Evolutionary conservation across 768 basidiomycete species (phyloP), one percentile per base, ranked within the genome.

Genomic region (Gloeophyllum trabeum): DNA sequence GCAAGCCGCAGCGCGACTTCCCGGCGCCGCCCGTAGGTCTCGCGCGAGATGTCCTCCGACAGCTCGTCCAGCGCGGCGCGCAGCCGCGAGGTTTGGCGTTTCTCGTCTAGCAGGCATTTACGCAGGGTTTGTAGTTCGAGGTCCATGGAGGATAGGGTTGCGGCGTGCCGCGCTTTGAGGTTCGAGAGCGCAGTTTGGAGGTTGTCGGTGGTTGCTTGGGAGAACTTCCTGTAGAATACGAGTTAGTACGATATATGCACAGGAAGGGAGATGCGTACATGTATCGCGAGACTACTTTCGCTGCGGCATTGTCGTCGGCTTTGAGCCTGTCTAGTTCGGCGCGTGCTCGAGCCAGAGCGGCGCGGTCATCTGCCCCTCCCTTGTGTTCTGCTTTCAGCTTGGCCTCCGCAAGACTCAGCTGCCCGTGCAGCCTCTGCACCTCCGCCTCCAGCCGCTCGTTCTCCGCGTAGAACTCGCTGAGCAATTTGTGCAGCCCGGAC

Each of bases 221-320:
- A 87, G 59, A 89, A 91, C 57, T 78, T 82, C 87, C 87, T 88
- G 46, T 20, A 2, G n/a, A 42, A 24, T 5, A 16, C 39, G 24
- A 0, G 43, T 20, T 0, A 6, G 14, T 22, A 4, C 32, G 3
- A 14, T 4, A 21, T 16, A 14, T 25, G 18, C 6, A 7, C 24
- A 32, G 12, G 6, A 14, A 24, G 22, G 13, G 38, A 44, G 42
- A 35, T 18, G 64, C 78, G 43, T 49, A 87, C 87, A 89, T 90
- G 56, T 90, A 90, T 26, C 83, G 74, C 21, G 84, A 75, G 22
- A 91, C 87, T 75, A 89, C 83, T 51, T 79, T 83, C 10, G 80
- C 79, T 2, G 87, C 86, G 0, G 80, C 72, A n/a, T 66, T 71
- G 43, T 89, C 84, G 39, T 88, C 82, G 14, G 76, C 55, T 48